phyloP scores from a whole-genome alignment of 2,329 filamentous ascomycete genomes.

The Ceratocystis smalleyi region DNA sequence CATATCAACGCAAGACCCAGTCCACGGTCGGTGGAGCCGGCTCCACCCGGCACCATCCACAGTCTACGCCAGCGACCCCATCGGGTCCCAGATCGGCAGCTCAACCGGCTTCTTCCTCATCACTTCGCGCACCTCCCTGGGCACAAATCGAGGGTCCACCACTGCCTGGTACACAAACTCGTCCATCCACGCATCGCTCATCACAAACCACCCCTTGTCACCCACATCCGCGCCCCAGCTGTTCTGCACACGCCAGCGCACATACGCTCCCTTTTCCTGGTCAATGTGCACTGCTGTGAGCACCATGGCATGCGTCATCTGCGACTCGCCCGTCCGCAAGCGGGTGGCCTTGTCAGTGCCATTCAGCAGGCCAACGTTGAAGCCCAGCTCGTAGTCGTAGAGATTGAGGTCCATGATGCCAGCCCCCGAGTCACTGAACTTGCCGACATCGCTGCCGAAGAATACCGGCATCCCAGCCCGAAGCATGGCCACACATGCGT shows the following conservation, averaged over 20 bases:
- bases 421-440: slow-evolving; percentile 50
- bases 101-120: slow-evolving; percentile 54
- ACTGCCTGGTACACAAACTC: slow-evolving; percentile 78
- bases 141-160: slow-evolving; percentile 55
- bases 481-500: slow-evolving; percentile 61
- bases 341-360: slow-evolving; percentile 63
- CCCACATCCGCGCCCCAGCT: slow-evolving; percentile 60
- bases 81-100: slow-evolving; percentile 65
- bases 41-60: not conserved
- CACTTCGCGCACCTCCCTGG: slow-evolving; percentile 51
- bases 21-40: too few relatives aligned
- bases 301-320: slow-evolving; percentile 90
- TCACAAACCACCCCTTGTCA: slow-evolving; percentile 73
- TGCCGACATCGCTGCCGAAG: slow-evolving; percentile 78
- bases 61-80: slow-evolving; percentile 52
- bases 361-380: slow-evolving; percentile 53
- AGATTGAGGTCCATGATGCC: slow-evolving; percentile 71
- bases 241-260: slow-evolving; percentile 79
- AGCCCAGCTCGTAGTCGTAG: slow-evolving; percentile 69
- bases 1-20: not conserved
- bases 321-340: slow-evolving; percentile 55
- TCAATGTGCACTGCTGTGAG: slow-evolving; percentile 72
- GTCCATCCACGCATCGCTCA: slow-evolving; percentile 68
- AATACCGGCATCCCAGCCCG: slow-evolving; percentile 66
- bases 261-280: slow-evolving; percentile 41